Evolutionary conservation across 768 basidiomycete species (phyloP).

Genomic region (Leucocoprinus leucothites): DNA sequence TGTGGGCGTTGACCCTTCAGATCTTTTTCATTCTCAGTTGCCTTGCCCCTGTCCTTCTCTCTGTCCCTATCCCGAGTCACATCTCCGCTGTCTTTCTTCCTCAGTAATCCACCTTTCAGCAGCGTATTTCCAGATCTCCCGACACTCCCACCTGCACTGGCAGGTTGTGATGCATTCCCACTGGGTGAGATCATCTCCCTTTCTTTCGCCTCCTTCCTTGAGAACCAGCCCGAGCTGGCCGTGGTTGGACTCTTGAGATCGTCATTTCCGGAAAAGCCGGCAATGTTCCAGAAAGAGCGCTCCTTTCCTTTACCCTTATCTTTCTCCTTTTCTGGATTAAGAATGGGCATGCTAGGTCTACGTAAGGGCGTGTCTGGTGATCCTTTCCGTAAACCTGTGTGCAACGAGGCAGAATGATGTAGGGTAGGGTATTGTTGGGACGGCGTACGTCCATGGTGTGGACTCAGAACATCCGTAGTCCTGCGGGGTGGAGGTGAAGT

Average conservation of each 20-base stretch:
- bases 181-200: constrained; percentile 2
- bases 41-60: constrained; percentile 19
- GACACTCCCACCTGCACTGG: constrained; percentile 1
- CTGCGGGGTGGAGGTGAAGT: neutral
- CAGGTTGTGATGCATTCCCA: neutral
- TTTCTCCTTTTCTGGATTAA: constrained; percentile 8
- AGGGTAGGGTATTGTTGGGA: constrained; percentile 2
- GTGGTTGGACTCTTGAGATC: constrained; percentile 2
- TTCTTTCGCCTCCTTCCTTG: constrained; percentile 13
- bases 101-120: constrained; percentile 8
- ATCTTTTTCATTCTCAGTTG: constrained; percentile 16
- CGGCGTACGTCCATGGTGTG: constrained; percentile 8
- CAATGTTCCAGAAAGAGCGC: constrained; percentile 8
- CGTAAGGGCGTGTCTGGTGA: constrained; percentile 16
- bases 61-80: constrained; percentile 18
- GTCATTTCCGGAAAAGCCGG: neutral
- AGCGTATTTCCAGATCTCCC: constrained; percentile 13
- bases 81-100: constrained; percentile 19
- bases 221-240: neutral
- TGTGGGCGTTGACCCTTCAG: constrained; percentile 23
- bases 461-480: constrained; percentile 8
- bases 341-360: constrained; percentile 25
- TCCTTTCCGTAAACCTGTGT: constrained; percentile 15
- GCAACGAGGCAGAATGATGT: constrained; percentile 26
- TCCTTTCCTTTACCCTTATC: constrained; percentile 1